Conservation (phyloP, 768 basidiomycete species). For the Tylopilus subfusipes region DNA sequence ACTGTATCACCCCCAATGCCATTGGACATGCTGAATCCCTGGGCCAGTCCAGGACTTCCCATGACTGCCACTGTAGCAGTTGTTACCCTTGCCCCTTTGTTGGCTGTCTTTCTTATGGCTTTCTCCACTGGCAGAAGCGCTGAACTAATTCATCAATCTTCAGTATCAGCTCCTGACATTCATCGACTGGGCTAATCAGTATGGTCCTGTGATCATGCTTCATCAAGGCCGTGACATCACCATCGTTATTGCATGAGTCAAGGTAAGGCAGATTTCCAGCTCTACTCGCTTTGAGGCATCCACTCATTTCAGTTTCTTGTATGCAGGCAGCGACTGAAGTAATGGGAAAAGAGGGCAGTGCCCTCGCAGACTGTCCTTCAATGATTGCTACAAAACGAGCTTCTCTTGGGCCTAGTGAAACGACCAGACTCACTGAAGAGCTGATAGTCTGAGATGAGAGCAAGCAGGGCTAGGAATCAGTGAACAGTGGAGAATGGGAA, state of each 20-base stretch:
- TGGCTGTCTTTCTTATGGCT: not conserved
- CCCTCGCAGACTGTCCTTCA: slow-evolving; percentile 47
- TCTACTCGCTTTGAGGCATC: not conserved
- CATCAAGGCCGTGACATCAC: slow-evolving; percentile 39
- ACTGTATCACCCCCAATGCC: no score
- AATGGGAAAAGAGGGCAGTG: slow-evolving; percentile 58
- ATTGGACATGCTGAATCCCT: not conserved
- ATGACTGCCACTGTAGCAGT: not conserved
- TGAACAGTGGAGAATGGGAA: no score
- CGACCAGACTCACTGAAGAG: no score
- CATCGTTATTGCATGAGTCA: slow-evolving; percentile 18
- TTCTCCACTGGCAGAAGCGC: no score
- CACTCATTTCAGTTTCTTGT: not conserved
- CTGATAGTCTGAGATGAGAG: no score
- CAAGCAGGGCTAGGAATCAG: no score
- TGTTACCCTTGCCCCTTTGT: not conserved
- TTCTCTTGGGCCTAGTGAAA: slow-evolving; percentile 53
- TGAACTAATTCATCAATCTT: not conserved
- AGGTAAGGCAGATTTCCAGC: slow-evolving; percentile 7
- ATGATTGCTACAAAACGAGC: slow-evolving; percentile 53
- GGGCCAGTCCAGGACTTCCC: not conserved
- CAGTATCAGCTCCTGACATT: slow-evolving; percentile 32
- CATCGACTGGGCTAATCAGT: slow-evolving; percentile 51
- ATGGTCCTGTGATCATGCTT: slow-evolving; percentile 57
- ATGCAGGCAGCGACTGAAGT: slow-evolving; percentile 52